Evolutionary conservation across 805 yeast genomes (phyloP), one percentile per base, ranked within the genome.

Genomic region (Myxozyma vanderwaltii): DNA sequence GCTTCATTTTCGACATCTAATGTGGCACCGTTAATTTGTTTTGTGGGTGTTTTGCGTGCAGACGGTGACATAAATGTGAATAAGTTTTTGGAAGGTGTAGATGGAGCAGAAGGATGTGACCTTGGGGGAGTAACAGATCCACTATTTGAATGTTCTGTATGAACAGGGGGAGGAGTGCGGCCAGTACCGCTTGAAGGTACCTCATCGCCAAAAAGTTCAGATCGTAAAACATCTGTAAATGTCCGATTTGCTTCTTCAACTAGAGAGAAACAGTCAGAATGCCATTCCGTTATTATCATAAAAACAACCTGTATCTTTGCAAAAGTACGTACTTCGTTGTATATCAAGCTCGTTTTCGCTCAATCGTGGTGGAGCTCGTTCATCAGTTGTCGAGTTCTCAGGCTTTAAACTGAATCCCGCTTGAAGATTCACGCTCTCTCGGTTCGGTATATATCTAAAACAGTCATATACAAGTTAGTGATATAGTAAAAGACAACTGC

Each of bases 131-230:
- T 57, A 10, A 60, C 50, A n/a, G 64, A 57, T 31, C 58, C 58
- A 19, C 15, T 41, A 23, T 29, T 39, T 3, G 45, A 19, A n/a
- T 41, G 19, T 17, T 52, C 56, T 10, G 67, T n/a, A 31, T 40
- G 39, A 4, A 55, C 33, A 8, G 67, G 56, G 7, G 69, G 63
- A n/a, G 67, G 59, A 5, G 76, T 47, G 76, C 76, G 17, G 62
- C 55, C 49, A 12, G 59, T 44, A 19, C 43, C 54, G 39, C 57
- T 40, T 4, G 79, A 78, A 4, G 91, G 89, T 3, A 89, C 83
- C 61, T 88, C 83, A 69, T 87, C 94, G 15, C 97, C 98, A 77
- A 94, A 94, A 36, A 94, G 75, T 72, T 94, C 99, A 35, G 95
- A 88, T 67, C 88, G 87, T 49, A 94, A 75, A 1, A 94, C 88